phyloP scores from a whole-genome alignment of 2,329 filamentous ascomycete genomes.

The Penicillium sp. region DNA sequence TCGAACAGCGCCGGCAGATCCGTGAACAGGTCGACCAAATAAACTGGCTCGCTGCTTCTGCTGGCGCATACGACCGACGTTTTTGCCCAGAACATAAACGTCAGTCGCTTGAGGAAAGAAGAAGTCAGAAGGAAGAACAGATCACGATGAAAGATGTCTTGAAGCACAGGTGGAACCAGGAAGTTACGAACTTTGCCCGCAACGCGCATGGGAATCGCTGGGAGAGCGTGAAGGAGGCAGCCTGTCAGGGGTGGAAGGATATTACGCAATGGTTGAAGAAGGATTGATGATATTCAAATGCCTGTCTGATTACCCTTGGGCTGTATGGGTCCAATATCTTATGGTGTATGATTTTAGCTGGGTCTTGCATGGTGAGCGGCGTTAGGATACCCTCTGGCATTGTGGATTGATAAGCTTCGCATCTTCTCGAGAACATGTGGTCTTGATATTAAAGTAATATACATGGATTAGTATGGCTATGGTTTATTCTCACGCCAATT shows the following conservation, averaged over 20 bases:
- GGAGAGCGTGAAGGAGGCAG: conserved; percentile 56
- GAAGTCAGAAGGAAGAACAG: conserved; percentile 1
- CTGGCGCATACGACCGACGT: conserved; percentile 39
- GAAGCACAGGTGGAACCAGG: conserved; percentile 78
- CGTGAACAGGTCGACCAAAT: conserved; percentile 47
- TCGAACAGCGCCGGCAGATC: conserved; percentile 47
- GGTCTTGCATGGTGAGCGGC: conserved; percentile 16
- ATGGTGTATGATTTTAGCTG: conserved; percentile 19
- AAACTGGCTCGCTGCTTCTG: conserved; percentile 42
- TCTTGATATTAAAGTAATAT: conserved; percentile 7
- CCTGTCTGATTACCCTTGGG: neutral
- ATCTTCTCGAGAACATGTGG: neutral
- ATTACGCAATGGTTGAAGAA: conserved; percentile 34
- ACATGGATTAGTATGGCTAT: conserved; percentile 13
- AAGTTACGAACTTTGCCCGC: conserved; percentile 67
- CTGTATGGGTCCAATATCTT: neutral
- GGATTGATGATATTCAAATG: conserved; percentile 25
- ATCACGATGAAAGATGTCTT: conserved; percentile 64
- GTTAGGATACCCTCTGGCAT: conserved; percentile 28
- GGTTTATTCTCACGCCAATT: neutral
- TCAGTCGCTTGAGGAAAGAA: conserved; percentile 13
- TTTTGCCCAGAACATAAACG: conserved; percentile 18
- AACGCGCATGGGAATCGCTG: conserved; percentile 69
- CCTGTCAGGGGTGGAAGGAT: conserved; percentile 57
- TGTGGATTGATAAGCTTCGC: neutral